These are phyloP conservation scores for Strobilomyces confusus DNA, from an alignment of 768 basidiomycete genomes.

Conservation along the genomic window DNA sequence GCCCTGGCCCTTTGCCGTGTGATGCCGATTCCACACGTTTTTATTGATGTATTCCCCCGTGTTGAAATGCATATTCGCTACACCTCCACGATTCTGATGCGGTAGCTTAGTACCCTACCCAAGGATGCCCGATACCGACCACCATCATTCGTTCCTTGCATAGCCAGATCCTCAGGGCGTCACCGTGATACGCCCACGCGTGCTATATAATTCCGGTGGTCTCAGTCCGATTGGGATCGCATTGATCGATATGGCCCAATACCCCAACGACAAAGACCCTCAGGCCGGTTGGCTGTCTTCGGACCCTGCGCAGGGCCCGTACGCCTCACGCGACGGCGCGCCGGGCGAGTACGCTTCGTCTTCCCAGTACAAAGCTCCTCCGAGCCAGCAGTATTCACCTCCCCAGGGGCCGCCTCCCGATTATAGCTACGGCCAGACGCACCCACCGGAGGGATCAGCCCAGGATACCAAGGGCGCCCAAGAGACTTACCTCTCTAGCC, in stretches of 20 bases:
- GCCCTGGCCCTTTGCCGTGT: no score
- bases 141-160: no score
- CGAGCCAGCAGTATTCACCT: no score
- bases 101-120: background rate
- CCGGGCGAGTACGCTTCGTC: no score
- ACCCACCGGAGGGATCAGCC: background rate
- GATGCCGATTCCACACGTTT: no score
- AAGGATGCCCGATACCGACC: no score
- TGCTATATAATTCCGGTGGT: conserved; percentile 1
- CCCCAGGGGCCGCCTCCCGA: conserved; percentile 13
- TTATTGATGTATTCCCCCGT: no score
- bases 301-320: conserved; percentile 1
- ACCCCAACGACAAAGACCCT: conserved; percentile 26
- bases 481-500: background rate
- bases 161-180: background rate
- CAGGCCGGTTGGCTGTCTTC: conserved; percentile 13
- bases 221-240: background rate
- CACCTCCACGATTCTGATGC: conserved; percentile 3
- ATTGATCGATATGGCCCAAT: conserved; percentile 17
- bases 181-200: background rate
- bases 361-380: no score
- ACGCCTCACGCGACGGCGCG: conserved; percentile 11
- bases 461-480: background rate
- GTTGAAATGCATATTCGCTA: no score
- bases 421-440: conserved; percentile 7